Evolutionary conservation across 2,329 filamentous ascomycete species (phyloP).

Genomic region (Monosporascus sp.): DNA sequence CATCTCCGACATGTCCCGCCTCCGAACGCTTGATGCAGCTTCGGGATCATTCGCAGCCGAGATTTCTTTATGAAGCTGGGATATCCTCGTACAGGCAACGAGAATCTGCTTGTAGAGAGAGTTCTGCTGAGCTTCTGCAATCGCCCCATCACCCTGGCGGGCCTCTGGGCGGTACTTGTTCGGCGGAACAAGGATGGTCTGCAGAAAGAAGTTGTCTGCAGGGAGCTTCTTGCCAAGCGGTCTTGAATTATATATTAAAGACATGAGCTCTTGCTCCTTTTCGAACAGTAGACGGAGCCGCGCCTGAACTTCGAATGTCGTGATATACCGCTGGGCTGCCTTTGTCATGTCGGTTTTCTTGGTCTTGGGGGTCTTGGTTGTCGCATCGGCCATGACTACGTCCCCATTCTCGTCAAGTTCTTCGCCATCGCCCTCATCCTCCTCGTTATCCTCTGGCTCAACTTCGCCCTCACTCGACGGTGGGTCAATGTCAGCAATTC

Average conservation of each 20-base stretch:
- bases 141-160: constrained; percentile 70
- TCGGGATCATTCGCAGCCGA: constrained; percentile 37
- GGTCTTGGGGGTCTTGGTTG: constrained; percentile 24
- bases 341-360: constrained; percentile 30
- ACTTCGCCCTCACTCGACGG: constrained; percentile 37
- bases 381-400: constrained; percentile 52
- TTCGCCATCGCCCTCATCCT: constrained; percentile 40
- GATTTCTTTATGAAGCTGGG: constrained; percentile 68
- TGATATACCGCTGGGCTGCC: constrained; percentile 66
- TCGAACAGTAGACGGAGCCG: constrained; percentile 75
- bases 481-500: constrained; percentile 59
- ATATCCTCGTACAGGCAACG: constrained; percentile 66
- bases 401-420: constrained; percentile 50
- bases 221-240: constrained; percentile 58
- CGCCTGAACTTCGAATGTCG: constrained; percentile 75
- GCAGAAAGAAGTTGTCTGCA: constrained; percentile 92
- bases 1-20: constrained; percentile 66
- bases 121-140: constrained; percentile 87
- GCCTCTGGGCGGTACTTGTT: constrained; percentile 89
- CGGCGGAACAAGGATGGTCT: constrained; percentile 80
- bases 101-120: constrained; percentile 81
- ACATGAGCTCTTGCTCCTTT: constrained; percentile 77
- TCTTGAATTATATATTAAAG: constrained; percentile 78
- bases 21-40: constrained; percentile 32
- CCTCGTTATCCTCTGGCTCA: constrained; percentile 38